A percentile compares a stretch with the other conserved stretches of the same genome.
Evolutionary conservation across 192 early-diverging fungal species (phyloP).

Genomic region (Chytriomyces sp.): DNA sequence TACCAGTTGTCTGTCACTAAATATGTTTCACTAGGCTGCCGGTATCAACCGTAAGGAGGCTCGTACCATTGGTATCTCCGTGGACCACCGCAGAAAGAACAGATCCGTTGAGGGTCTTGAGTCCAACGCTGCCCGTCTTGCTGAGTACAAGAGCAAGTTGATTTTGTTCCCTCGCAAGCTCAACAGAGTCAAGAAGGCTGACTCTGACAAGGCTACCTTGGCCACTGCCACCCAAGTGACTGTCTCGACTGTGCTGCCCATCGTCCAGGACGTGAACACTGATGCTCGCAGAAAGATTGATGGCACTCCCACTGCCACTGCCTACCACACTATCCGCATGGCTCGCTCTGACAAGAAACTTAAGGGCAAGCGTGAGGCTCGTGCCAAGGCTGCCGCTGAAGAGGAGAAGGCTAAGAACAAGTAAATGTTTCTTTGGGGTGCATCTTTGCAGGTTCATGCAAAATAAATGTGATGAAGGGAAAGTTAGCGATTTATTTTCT

Average conservation of each 20-base stretch:
- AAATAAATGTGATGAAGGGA: too few species aligned
- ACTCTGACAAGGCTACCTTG: constrained; percentile 54
- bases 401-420: constrained; percentile 81
- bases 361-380: constrained; percentile 77
- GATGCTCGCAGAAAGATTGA: constrained; percentile 42
- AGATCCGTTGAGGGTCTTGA: constrained; percentile 91
- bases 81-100: constrained; percentile 97
- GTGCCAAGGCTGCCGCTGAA: constrained; percentile 78
- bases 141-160: constrained; percentile 91
- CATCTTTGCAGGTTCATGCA: too few species aligned
- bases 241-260: constrained; percentile 63
- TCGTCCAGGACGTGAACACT: constrained; percentile 56
- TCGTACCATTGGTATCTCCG: constrained; percentile 89
- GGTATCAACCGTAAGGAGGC: constrained; percentile 93
- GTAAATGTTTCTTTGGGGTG: too few species aligned
- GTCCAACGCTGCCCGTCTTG: constrained; percentile 90
- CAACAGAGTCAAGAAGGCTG: constrained; percentile 84
- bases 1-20: not conserved
- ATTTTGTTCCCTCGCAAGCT: constrained; percentile 96
- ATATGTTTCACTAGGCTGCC: constrained; percentile 67
- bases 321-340: constrained; percentile 76
- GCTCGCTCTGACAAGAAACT: constrained; percentile 73
- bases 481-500: too few species aligned
- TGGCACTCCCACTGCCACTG: constrained; percentile 45
- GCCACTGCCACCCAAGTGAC: constrained; percentile 65